Evolutionary conservation across 495 filamentous ascomycete genomes (phyloP).

Genomic region (Podospora sp.): DNA sequence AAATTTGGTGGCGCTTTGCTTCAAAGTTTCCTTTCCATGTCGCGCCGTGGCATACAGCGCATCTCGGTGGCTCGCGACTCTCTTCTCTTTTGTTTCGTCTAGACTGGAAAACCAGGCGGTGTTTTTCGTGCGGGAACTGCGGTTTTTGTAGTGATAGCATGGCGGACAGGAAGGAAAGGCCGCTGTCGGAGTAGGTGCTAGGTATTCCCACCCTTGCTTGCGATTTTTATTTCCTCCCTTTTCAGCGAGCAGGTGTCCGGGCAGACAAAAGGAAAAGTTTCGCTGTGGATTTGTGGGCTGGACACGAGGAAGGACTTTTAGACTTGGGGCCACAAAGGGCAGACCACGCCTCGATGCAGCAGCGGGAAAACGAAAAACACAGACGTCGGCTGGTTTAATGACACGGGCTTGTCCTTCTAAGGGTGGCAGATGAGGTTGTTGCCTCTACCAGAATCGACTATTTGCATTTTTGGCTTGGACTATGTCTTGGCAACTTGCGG

Average conservation of each 20-base stretch:
- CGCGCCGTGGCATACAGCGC: background rate
- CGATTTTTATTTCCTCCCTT: constrained; percentile 11
- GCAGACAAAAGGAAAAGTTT: constrained; percentile 21
- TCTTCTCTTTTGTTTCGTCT: constrained; percentile 12
- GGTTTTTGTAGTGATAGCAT: constrained; percentile 19
- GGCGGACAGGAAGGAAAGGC: background rate
- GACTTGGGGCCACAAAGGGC: constrained; percentile 4
- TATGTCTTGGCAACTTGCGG: background rate
- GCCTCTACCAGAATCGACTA: background rate
- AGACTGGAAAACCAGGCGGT: background rate
- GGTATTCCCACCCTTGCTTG: background rate
- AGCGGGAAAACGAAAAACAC: constrained; percentile 18
- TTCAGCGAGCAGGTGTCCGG: constrained; percentile 7
- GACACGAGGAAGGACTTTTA: background rate
- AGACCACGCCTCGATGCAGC: background rate
- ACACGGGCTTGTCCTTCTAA: background rate
- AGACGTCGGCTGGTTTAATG: background rate
- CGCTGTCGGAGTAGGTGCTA: background rate
- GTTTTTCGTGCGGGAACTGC: background rate
- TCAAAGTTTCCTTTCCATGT: constrained; percentile 8
- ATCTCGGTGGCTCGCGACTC: background rate
- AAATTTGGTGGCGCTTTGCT: constrained; percentile 22
- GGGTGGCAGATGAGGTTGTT: background rate
- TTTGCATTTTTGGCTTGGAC: background rate
- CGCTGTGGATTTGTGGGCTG: background rate